Conservation (phyloP, 305 asterid species). For the Coffea humblotiana region DNA sequence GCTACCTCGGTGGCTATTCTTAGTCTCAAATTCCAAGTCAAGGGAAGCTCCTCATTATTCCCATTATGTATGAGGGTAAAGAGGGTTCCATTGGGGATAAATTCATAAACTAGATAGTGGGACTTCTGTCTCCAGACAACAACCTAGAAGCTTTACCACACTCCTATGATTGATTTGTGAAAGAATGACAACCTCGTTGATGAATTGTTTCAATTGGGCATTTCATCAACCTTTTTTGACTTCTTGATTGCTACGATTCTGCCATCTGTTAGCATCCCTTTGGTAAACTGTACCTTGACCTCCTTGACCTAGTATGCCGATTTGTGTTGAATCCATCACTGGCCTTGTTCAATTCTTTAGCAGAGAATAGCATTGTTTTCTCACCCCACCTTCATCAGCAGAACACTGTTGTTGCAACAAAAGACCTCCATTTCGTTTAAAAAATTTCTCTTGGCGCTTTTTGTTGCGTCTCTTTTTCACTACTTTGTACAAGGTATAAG, state of each 20-base stretch:
- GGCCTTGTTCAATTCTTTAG: background rate
- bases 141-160: constrained; percentile 39
- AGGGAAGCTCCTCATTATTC: constrained; percentile 23
- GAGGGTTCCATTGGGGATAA: constrained; percentile 37
- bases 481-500: constrained; percentile 16
- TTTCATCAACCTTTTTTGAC: constrained; percentile 23
- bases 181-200: constrained; percentile 44
- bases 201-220: constrained; percentile 32
- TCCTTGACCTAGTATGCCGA: background rate
- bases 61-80: constrained; percentile 35
- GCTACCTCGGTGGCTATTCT: constrained; percentile 14
- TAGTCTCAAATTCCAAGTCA: background rate
- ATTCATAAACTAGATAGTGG: constrained; percentile 40
- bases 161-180: constrained; percentile 46
- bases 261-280: constrained; percentile 46
- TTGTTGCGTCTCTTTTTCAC: constrained; percentile 26
- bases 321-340: constrained; percentile 1
- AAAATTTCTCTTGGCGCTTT: constrained; percentile 15
- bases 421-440: background rate
- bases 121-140: constrained; percentile 46
- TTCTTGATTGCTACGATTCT: constrained; percentile 42
- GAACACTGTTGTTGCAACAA: background rate
- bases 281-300: constrained; percentile 27
- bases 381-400: background rate
- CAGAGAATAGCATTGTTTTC: background rate